Evolutionary conservation across 2,329 filamentous ascomycete genomes (phyloP).

Genomic region (Cladophialophora psammophila): DNA sequence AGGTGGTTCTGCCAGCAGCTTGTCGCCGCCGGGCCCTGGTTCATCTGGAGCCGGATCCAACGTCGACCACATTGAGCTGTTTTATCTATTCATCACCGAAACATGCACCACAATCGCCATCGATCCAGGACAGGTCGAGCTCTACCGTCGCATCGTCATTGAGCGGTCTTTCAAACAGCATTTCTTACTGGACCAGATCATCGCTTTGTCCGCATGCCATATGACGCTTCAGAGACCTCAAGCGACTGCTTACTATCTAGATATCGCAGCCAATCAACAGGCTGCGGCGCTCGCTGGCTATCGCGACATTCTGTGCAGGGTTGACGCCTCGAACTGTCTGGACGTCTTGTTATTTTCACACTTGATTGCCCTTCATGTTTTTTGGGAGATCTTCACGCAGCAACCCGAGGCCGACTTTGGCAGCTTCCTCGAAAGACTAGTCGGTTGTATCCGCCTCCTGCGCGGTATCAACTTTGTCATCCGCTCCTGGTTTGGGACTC

Average conservation of each 20-base stretch:
- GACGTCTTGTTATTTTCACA: conserved; percentile 33
- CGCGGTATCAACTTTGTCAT: conserved; percentile 37
- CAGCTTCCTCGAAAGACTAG: conserved; percentile 42
- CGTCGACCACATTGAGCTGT: conserved; percentile 44
- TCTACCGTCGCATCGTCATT: conserved; percentile 23
- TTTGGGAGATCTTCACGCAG: conserved; percentile 57
- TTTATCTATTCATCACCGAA: conserved; percentile 41
- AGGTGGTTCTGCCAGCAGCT: background rate
- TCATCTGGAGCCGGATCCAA: conserved; percentile 28
- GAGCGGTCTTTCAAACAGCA: conserved; percentile 44
- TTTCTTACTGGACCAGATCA: conserved; percentile 39
- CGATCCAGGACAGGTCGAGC: background rate
- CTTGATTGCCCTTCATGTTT: conserved; percentile 36
- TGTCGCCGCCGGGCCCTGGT: conserved; percentile 11
- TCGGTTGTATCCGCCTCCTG: conserved; percentile 41
- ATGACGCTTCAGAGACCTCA: conserved; percentile 49
- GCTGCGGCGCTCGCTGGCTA: conserved; percentile 28
- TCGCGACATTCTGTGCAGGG: conserved; percentile 19
- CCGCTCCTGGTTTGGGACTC: conserved; percentile 9
- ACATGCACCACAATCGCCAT: conserved; percentile 42
- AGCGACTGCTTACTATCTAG: conserved; percentile 24
- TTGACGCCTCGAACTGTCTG: conserved; percentile 31
- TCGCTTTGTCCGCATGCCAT: conserved; percentile 41
- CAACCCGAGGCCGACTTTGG: conserved; percentile 49
- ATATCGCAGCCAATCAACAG: conserved; percentile 31